phyloP scores from a whole-genome alignment of 2,329 filamentous ascomycete genomes.

The Phialocephala sp. region DNA sequence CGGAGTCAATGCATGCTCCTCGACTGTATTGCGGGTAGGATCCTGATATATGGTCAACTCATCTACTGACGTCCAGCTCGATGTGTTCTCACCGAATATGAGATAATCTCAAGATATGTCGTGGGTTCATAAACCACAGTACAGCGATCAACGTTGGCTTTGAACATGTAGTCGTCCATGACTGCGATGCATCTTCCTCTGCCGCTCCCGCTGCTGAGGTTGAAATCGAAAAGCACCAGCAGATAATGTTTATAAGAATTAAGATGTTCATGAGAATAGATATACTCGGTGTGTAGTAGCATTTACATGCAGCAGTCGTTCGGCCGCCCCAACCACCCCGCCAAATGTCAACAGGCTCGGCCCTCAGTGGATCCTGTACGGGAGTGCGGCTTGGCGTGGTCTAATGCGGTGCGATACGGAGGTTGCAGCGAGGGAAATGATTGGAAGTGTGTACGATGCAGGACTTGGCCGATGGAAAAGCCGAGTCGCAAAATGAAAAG shows the following conservation, averaged over 20 bases:
- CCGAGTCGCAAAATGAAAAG: neutral
- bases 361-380: neutral
- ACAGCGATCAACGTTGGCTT: conserved; percentile 39
- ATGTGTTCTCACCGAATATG: conserved; percentile 39
- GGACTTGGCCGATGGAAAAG: neutral
- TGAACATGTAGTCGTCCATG: conserved; percentile 46
- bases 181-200: conserved; percentile 14
- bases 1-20: conserved; percentile 41
- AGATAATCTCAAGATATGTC: conserved; percentile 42
- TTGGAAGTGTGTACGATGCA: conserved; percentile 4
- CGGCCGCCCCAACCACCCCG: neutral
- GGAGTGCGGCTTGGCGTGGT: neutral
- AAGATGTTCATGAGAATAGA: neutral
- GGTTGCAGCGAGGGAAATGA: neutral
- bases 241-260: neutral
- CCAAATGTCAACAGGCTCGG: neutral
- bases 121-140: conserved; percentile 38
- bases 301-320: neutral
- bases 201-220: neutral
- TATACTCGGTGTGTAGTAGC: neutral
- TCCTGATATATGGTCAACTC: conserved; percentile 35
- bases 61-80: neutral
- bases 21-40: conserved; percentile 36
- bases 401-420: neutral
- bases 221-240: neutral